Base-by-base conservation (phyloP, 352 stramenopile genomes). In the Thraustochytrium sp. region DNA sequence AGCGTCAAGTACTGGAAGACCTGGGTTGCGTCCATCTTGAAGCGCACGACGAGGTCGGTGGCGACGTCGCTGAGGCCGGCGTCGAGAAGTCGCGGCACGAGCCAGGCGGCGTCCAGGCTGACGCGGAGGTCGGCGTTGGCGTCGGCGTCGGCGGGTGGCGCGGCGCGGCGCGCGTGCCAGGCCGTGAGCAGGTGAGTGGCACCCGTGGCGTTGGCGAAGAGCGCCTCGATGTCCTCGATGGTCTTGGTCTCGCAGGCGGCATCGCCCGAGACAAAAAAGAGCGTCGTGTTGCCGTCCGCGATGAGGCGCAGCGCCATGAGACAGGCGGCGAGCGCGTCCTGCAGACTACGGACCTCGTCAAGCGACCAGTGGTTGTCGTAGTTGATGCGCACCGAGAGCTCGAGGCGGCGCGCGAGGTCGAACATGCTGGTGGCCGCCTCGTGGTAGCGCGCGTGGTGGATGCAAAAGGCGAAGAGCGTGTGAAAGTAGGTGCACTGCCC, bases 401-500 rank as follows among this genome's bases (percentile, higher is more conserved):
- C 8, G 5, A 80, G 4, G 16, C 53, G 46, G 21, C 76, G 42
- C 1, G 53, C 46, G 8, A 80, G 18, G n/a, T 49, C 31, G 38
- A 46, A 80, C 68, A 80, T 80, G 48, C 48, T 75, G 13, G 16
- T 46, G 21, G 68, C 68, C 46, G 68, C 68, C 53, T 80, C 68
- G 51, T 51, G 31, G 37, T 9, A 80, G 26, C 48, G 48, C 46
- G 46, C 68, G 44, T 80, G 68, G 31, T 80, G 68, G 23, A 64
- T 72, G 46, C 48, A 80, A 63, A 80, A 80, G 11, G 68, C 53
- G 29, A 65, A 64, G 21, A 64, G 18, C 51, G 31, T 44, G 8
- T 80, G 68, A 2, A 55, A 80, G 31, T 13, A 80, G 34, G 68
- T 65, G 1, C 26, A 34, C 31, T 80, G 3, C 31, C 65, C 65